Conservation (phyloP, 2,329 filamentous ascomycete genomes). For the Penicillium verrucosum region DNA sequence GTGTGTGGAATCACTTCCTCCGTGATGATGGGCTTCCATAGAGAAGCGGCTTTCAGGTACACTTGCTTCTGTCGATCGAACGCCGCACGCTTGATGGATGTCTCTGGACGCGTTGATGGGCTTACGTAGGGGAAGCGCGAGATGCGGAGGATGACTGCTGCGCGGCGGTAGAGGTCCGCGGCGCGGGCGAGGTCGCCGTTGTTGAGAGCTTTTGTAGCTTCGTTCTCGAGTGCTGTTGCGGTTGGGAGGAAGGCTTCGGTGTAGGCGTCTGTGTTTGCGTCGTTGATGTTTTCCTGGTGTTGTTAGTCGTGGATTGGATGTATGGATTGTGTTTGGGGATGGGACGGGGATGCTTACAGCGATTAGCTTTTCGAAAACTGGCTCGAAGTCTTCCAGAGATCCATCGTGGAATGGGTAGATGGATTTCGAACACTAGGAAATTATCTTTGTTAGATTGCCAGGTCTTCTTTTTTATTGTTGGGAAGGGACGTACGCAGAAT, state of each 20-base stretch:
- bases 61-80: constrained; percentile 64
- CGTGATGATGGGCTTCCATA: constrained; percentile 57
- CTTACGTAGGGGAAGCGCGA: constrained; percentile 60
- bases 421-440: constrained; percentile 51
- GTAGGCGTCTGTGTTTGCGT: constrained; percentile 64
- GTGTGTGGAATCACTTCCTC: constrained; percentile 63
- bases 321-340: background rate
- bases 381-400: constrained; percentile 64
- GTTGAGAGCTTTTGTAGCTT: constrained; percentile 52
- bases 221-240: constrained; percentile 55
- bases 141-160: constrained; percentile 70
- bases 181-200: constrained; percentile 53
- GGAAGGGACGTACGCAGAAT: constrained; percentile 51
- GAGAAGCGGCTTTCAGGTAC: constrained; percentile 56
- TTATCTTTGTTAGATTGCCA: constrained; percentile 17
- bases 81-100: constrained; percentile 55
- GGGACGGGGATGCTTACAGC: constrained; percentile 37
- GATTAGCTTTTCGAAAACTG: constrained; percentile 63
- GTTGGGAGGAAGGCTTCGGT: constrained; percentile 61
- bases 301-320: background rate
- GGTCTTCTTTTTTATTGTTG: background rate
- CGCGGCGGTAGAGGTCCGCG: constrained; percentile 64
- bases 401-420: constrained; percentile 75
- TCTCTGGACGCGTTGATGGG: constrained; percentile 19
- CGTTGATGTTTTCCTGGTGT: constrained; percentile 55